phyloP scores from a whole-genome alignment of 306 rosid genomes.

The Vicia sativa region DNA sequence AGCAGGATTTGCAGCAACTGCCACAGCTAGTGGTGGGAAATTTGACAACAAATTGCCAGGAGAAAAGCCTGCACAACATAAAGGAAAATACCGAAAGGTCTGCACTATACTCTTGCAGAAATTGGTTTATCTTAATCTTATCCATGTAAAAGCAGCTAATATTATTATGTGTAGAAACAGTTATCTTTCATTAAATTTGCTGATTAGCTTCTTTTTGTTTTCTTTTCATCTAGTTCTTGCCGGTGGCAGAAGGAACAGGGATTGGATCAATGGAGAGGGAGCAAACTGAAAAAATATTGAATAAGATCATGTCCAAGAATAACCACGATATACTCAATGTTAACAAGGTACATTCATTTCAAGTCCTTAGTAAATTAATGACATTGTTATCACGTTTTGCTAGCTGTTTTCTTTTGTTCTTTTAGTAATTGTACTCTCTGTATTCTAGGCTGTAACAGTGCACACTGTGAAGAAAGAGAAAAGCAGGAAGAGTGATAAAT shows the following conservation, averaged over 20 bases:
- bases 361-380: conserved; percentile 1
- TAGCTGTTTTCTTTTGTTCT: neutral
- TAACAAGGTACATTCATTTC: conserved; percentile 57
- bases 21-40: conserved; percentile 97
- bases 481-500: conserved; percentile 47
- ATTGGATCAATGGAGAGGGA: conserved; percentile 65
- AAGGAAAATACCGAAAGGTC: conserved; percentile 89
- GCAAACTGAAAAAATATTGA: conserved; percentile 86
- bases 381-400: neutral
- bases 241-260: conserved; percentile 78
- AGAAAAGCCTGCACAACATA: conserved; percentile 75
- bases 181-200: conserved; percentile 20
- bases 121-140: conserved; percentile 12
- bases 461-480: conserved; percentile 79
- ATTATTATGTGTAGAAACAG: conserved; percentile 12
- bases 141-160: neutral
- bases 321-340: conserved; percentile 81
- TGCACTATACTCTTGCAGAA: conserved; percentile 11
- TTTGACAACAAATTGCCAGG: conserved; percentile 88
- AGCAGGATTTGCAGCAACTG: conserved; percentile 86
- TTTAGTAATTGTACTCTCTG: conserved; percentile 17
- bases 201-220: conserved; percentile 20
- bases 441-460: conserved; percentile 71
- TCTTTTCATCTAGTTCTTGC: conserved; percentile 68
- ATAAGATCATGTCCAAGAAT: conserved; percentile 81